Conservation (phyloP, 108 stramenopile species). For the Thalassiosira profunda region DNA sequence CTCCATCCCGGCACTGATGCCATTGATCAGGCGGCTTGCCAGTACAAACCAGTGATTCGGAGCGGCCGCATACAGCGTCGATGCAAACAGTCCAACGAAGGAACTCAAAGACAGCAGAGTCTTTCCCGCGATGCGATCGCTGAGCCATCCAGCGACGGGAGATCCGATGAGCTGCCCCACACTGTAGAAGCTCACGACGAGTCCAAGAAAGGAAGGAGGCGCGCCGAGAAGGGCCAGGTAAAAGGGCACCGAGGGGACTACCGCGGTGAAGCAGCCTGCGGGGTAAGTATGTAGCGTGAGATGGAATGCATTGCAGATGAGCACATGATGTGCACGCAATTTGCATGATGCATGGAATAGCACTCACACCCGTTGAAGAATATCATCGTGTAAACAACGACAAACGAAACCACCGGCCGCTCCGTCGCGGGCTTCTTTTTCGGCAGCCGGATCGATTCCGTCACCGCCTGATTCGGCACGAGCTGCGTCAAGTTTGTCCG, state of each 20-base stretch:
- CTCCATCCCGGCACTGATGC: constrained; percentile 16
- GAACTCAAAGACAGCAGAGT: constrained; percentile 19
- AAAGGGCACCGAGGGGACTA: constrained; percentile 5
- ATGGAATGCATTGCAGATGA: too few species aligned
- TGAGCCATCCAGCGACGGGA: constrained; percentile 1
- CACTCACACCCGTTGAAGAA: constrained; percentile 8
- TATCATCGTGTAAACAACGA: constrained; percentile 5
- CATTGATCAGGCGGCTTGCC: constrained; percentile 2
- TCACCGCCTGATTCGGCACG: too few species aligned
- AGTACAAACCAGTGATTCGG: constrained; percentile 1
- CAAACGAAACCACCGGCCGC: neutral
- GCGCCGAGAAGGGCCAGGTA: neutral
- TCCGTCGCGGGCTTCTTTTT: neutral
- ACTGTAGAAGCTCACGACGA: neutral
- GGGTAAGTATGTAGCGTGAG: too few species aligned
- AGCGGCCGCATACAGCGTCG: neutral
- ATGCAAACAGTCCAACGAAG: neutral
- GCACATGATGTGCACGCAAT: too few species aligned
- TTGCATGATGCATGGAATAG: too few species aligned
- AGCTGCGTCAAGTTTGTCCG: too few species aligned
- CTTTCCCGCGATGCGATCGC: neutral
- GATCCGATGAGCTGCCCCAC: constrained; percentile 5
- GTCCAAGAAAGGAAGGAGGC: neutral
- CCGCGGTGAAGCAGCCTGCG: constrained; percentile 4
- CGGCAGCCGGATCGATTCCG: too few species aligned